Evolutionary conservation across 768 basidiomycete species (phyloP).

Genomic region (Lyophyllum semitale): DNA sequence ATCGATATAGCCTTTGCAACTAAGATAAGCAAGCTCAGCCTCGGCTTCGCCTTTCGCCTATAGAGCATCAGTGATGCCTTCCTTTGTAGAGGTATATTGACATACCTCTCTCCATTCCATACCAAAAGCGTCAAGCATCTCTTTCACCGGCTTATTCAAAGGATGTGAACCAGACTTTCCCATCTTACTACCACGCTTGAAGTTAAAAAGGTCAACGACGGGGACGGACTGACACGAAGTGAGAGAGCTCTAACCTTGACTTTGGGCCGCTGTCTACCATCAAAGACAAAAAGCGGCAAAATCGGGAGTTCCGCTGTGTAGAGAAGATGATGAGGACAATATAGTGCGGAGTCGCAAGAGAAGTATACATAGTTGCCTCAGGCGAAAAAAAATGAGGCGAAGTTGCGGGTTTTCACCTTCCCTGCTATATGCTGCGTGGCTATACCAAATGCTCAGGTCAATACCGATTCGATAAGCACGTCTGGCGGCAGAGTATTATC

Average conservation of each 20-base stretch:
- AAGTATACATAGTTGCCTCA: constrained; percentile 50
- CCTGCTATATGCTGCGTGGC: constrained; percentile 55
- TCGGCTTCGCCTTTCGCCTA: constrained; percentile 60
- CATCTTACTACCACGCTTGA: constrained; percentile 29
- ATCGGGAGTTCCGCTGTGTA: constrained; percentile 43
- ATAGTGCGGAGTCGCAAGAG: constrained; percentile 26
- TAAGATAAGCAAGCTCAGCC: constrained; percentile 52
- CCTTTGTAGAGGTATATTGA: constrained; percentile 24
- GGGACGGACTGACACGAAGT: constrained; percentile 19
- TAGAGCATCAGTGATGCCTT: background rate
- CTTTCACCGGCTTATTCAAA: constrained; percentile 47
- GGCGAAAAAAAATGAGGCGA: constrained; percentile 66
- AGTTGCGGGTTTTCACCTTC: constrained; percentile 77
- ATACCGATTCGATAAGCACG: constrained; percentile 65
- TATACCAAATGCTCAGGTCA: constrained; percentile 72
- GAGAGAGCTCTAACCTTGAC: constrained; percentile 51
- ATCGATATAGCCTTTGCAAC: constrained; percentile 42
- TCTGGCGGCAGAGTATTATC: constrained; percentile 19
- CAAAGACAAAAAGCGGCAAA: constrained; percentile 73
- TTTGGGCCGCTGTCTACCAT: constrained; percentile 66
- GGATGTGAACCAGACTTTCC: constrained; percentile 50
- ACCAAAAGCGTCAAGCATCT: constrained; percentile 58
- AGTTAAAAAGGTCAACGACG: background rate
- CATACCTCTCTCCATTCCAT: constrained; percentile 58
- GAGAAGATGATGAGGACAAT: background rate